A percentile compares a stretch with the other conserved stretches of the same genome.
Conservation (phyloP, 352 stramenopile genomes). For the Hyaloperonospora brassicae region DNA sequence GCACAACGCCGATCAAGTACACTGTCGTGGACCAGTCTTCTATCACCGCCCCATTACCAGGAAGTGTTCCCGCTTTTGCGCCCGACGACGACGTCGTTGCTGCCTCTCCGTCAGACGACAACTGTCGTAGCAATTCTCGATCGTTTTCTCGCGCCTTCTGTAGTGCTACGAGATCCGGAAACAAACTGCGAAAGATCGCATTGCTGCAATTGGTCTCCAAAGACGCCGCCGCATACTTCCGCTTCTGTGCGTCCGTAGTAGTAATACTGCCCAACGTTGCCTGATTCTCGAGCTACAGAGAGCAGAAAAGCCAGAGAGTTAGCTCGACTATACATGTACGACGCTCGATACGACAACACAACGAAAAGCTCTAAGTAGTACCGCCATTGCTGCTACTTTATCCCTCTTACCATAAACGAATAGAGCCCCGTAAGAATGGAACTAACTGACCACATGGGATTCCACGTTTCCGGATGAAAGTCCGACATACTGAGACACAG, state of each 20-base stretch:
- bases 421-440: constrained; percentile 94
- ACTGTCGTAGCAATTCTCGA: constrained; percentile 31
- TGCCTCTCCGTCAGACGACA: constrained; percentile 12
- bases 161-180: constrained; percentile 83
- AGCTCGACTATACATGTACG: no score
- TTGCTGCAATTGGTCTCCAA: constrained; percentile 79
- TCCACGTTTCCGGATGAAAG: constrained; percentile 94
- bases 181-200: constrained; percentile 78
- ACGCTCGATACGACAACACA: neutral
- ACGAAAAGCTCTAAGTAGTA: neutral
- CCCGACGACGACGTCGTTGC: constrained; percentile 7
- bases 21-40: constrained; percentile 36
- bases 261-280: constrained; percentile 86
- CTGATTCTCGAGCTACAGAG: constrained; percentile 48
- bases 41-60: constrained; percentile 20
- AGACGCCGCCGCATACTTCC: constrained; percentile 71
- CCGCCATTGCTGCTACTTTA: neutral
- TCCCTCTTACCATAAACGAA: constrained; percentile 86
- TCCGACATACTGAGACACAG: constrained; percentile 94
- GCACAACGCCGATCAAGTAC: constrained; percentile 31
- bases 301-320: constrained; percentile 13
- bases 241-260: constrained; percentile 74
- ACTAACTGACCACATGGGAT: constrained; percentile 93
- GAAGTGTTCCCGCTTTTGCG: constrained; percentile 14
- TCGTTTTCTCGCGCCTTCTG: constrained; percentile 50